Percentiles rank a stretch among this genome's conserved stretches.
These are phyloP conservation scores for Penicillium antarcticum DNA, from an alignment of 495 filamentous ascomycete species.

Conservation along the genomic window DNA sequence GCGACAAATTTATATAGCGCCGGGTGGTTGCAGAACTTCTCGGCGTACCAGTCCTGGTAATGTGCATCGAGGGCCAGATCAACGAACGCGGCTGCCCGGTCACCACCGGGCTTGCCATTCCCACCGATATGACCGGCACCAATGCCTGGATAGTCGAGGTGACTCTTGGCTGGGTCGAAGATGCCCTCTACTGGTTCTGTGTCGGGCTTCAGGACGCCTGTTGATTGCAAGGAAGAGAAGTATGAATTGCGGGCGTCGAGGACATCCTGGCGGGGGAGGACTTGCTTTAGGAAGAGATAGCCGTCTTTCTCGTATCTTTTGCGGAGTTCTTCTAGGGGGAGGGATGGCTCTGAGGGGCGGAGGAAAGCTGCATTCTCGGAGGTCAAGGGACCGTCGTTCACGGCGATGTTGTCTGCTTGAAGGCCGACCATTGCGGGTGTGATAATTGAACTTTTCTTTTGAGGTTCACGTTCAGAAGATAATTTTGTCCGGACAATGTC, in stretches of 20 bases:
- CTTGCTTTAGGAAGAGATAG: slow-evolving; percentile 58
- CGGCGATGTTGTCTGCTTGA: slow-evolving; percentile 31
- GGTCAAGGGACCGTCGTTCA: slow-evolving; percentile 52
- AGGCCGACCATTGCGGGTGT: slow-evolving; percentile 28
- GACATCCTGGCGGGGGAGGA: slow-evolving; percentile 56
- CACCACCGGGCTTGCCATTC: slow-evolving; percentile 47
- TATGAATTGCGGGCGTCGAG: slow-evolving; percentile 53
- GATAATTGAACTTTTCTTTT: not conserved
- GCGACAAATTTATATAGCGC: slow-evolving; percentile 49
- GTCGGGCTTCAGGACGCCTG: slow-evolving; percentile 50
- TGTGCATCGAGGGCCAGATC: slow-evolving; percentile 55
- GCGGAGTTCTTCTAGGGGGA: slow-evolving; percentile 45
- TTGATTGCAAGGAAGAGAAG: slow-evolving; percentile 52
- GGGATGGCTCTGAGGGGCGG: slow-evolving; percentile 33
- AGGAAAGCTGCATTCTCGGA: slow-evolving; percentile 45
- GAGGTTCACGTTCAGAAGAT: not conserved
- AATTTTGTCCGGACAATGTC: not conserved
- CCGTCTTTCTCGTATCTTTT: slow-evolving; percentile 53
- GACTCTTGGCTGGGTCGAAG: slow-evolving; percentile 49
- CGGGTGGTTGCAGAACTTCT: slow-evolving; percentile 55
- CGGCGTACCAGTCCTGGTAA: slow-evolving; percentile 53
- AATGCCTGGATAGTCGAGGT: slow-evolving; percentile 53
- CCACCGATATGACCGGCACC: slow-evolving; percentile 49
- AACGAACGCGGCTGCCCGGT: slow-evolving; percentile 46
- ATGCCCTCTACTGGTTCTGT: slow-evolving; percentile 43